Evolutionary conservation across 1,139 yeast genomes (phyloP), one percentile per base, ranked within the genome.

Genomic region (Sugiyamaella pinicola): DNA sequence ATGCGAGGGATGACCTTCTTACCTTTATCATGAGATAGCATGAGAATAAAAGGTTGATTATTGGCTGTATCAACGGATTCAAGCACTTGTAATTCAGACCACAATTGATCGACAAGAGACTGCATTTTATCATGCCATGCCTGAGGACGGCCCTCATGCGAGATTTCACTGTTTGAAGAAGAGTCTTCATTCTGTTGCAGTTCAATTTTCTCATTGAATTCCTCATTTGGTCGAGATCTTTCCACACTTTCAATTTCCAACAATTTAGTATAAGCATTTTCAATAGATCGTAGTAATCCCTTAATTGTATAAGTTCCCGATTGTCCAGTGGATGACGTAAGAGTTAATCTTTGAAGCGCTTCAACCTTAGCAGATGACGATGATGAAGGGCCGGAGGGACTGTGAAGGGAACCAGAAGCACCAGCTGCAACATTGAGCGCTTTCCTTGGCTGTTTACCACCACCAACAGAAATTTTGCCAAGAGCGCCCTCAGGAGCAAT

Each of bases 381-480:
- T 13, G 41, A 7, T n/a, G 52, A 33, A 1, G 51, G 45, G 18
- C 40, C 22, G 3, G 48, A 33, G 10, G 40, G 40, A 45, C 6
- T 3, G 13, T n/a, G n/a, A n/a, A n/a, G n/a, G n/a, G n/a, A n/a
- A n/a, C 10, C 15, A 12, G 40, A n/a, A 31, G 47, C 39, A 17
- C 33, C 50, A 6, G 45, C 55, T 12, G 39, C 35, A 17, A 42
- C 44, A 60, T 85, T 91, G 66, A 90, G 77, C 63, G 88, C 91
- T 69, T 85, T 91, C 73, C 96, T 84, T 61, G 97, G 97, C 59
- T 87, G 85, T 69, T 87, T 88, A 61, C 93, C 93, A 53, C 83
- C 82, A 56, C 89, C 85, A 59, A 87, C 79, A 5, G 95, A 82
- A 56, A 90, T 86, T 72, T 87, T 88, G 62, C 98, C 98, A 57